Base-by-base conservation (phyloP, 176 grass and related monocot genomes). In the Secale cereale region DNA sequence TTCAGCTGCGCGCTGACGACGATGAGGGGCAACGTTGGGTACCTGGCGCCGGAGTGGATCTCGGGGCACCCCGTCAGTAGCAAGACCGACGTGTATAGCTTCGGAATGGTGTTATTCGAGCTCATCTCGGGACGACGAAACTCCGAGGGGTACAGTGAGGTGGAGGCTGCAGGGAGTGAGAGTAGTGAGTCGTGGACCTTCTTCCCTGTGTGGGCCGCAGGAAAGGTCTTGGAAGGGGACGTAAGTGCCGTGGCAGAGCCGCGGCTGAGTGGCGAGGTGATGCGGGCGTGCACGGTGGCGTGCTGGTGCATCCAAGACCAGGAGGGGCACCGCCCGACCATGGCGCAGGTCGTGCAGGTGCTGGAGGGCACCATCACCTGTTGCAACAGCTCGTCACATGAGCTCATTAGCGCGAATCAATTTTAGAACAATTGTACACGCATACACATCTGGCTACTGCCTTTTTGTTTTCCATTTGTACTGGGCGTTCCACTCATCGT, bases 81-180 rank as follows among this genome's bases (percentile, higher is more conserved):
- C 6, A 91, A 87, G 77, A 67, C 82, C 2, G 90, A 88, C 79
- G 86, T 88, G 30, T 91, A 88, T 67, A 91, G 82, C 65, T 91
- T 82, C 23, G 90, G 90, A 10, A 73, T 91, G 86, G 62, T 91
- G 65, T 74, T 91, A 14, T 78, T 88, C 46, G 86, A 91, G 78
- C 61, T 89, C 15, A 29, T 89, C 16, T 89, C 87, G 0, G 77
- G 82, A 10, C 70, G 27, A 14, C 82, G 76, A 13, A 85, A 85
- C 78, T 41, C 8, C 23, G 54, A 52, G 8, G 23, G 7, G 7
- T 54, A 13, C 17, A 3, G 63, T 10, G 72, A 30, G 5, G 22
- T 1, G 1, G 37, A 14, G 9, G 57, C 15, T 30, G 69, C 39
- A 11, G 14, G 4, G 31, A 48, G 12, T 1, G 14, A n/a, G 13